Evolutionary conservation across 106 monocot species (phyloP).

Genomic region (Apostasia ramifera): DNA sequence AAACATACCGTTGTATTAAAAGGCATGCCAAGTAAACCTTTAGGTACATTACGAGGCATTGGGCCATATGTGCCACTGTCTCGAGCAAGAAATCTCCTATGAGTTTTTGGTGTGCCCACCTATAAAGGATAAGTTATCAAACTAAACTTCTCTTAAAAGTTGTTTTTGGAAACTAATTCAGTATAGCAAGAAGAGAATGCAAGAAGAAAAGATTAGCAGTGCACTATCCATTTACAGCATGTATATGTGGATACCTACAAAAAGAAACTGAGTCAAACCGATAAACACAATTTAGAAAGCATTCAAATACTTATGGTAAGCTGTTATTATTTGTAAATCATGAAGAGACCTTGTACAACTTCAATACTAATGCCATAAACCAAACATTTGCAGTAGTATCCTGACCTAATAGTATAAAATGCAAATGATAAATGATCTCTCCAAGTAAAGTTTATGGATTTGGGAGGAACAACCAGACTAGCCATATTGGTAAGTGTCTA

Average conservation of each 20-base stretch:
- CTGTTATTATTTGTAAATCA: neutral
- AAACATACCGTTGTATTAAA: conserved; percentile 88
- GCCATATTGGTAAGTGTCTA: neutral
- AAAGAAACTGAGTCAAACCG: too few species aligned
- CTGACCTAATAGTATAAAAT: neutral
- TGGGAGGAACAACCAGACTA: neutral
- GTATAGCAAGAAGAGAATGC: neutral
- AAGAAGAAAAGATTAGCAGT: neutral
- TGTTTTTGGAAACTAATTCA: neutral
- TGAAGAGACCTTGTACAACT: neutral
- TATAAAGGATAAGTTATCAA: conserved; percentile 11
- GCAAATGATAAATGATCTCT: neutral
- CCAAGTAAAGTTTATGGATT: neutral
- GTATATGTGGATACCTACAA: neutral
- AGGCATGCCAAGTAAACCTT: conserved; percentile 93
- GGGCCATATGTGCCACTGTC: conserved; percentile 93
- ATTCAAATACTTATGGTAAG: too few species aligned
- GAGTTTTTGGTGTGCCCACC: conserved; percentile 91
- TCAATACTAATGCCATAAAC: neutral
- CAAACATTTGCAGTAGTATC: neutral
- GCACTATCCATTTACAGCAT: neutral
- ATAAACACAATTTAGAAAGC: too few species aligned
- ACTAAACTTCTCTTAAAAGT: neutral
- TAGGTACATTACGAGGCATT: conserved; percentile 76
- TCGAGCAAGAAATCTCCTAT: conserved; percentile 86